Percentiles rank a stretch among this genome's conserved stretches.
These are phyloP conservation scores for Punctularia strigosozonata DNA, from an alignment of 768 basidiomycete genomes.

Conservation along the genomic window DNA sequence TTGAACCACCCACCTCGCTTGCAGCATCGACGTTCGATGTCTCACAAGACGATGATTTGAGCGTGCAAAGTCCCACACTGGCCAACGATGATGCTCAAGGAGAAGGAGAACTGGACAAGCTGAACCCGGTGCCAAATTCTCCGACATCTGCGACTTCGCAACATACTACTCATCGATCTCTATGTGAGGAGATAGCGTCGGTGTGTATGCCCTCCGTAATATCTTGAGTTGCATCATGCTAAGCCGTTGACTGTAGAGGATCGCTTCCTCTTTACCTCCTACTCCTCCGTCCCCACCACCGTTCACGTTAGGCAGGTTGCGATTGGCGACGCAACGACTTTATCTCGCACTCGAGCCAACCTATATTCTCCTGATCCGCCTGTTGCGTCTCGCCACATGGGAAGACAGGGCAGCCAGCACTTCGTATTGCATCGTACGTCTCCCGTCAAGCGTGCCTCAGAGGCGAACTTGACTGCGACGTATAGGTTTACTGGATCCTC, in stretches of 20 bases:
- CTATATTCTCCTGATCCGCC: constrained; percentile 30
- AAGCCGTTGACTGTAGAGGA: not conserved
- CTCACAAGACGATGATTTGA: no score
- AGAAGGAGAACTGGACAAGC: not conserved
- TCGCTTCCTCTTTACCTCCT: constrained; percentile 37
- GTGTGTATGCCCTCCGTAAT: constrained; percentile 4
- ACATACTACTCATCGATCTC: not conserved
- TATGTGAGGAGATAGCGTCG: constrained; percentile 5
- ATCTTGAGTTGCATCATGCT: not conserved
- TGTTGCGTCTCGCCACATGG: constrained; percentile 44
- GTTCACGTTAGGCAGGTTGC: constrained; percentile 44
- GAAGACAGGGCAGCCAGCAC: constrained; percentile 33
- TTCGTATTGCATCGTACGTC: constrained; percentile 38
- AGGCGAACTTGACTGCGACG: constrained; percentile 2
- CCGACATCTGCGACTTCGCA: no score
- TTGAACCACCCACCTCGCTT: constrained; percentile 19
- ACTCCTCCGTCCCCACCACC: constrained; percentile 24
- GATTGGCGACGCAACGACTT: constrained; percentile 38
- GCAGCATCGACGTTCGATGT: constrained; percentile 5
- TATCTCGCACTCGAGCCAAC: constrained; percentile 40
- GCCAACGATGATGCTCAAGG: not conserved
- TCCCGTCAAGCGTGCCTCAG: not conserved
- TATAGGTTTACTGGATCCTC: constrained; percentile 48
- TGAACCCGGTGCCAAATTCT: no score
- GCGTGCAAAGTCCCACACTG: not conserved